Percentiles rank a stretch among this genome's conserved stretches.
Conservation (phyloP, 129 eudicot genomes). For the Tagetes patula region DNA sequence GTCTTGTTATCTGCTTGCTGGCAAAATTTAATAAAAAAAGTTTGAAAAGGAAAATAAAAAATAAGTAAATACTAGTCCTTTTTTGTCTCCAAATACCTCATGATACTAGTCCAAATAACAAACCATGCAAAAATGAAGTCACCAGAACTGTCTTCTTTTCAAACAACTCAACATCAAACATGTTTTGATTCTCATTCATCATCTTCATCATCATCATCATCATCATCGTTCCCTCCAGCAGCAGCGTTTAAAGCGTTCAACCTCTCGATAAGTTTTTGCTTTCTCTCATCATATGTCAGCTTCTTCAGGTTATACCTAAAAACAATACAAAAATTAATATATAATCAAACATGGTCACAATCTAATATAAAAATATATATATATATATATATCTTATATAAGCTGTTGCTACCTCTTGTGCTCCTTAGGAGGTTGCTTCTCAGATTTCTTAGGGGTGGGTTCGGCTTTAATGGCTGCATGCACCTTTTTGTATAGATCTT, state of each 20-base stretch:
- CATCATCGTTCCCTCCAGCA: slow-evolving; percentile 38
- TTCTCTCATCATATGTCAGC: slow-evolving; percentile 55
- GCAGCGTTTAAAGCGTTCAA: slow-evolving; percentile 54
- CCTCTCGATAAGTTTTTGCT: slow-evolving; percentile 50
- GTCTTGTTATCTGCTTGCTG: not conserved
- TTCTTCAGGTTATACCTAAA: slow-evolving; percentile 56
- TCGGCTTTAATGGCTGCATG: slow-evolving; percentile 79
- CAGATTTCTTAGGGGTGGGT: slow-evolving; percentile 33
- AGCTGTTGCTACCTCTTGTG: slow-evolving; percentile 34
- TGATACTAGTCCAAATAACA: slow-evolving; percentile 12
- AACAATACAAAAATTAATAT: not conserved
- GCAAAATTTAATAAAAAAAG: not conserved
- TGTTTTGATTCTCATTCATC: slow-evolving; percentile 30
- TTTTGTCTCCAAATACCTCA: slow-evolving; percentile 15
- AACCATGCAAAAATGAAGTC: slow-evolving; percentile 20
- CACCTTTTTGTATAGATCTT: slow-evolving; percentile 78
- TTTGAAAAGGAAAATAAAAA: not conserved
- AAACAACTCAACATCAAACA: slow-evolving; percentile 17
- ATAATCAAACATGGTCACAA: not conserved
- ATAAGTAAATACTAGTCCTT: not conserved
- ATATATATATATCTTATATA: no score
- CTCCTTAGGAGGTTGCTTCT: slow-evolving; percentile 38
- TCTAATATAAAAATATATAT: no score
- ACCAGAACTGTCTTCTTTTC: slow-evolving; percentile 6
- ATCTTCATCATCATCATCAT: slow-evolving; percentile 43